These are phyloP conservation scores for Coemansia sp. DNA, from an alignment of 192 early-diverging fungal species.

Conservation along the genomic window DNA sequence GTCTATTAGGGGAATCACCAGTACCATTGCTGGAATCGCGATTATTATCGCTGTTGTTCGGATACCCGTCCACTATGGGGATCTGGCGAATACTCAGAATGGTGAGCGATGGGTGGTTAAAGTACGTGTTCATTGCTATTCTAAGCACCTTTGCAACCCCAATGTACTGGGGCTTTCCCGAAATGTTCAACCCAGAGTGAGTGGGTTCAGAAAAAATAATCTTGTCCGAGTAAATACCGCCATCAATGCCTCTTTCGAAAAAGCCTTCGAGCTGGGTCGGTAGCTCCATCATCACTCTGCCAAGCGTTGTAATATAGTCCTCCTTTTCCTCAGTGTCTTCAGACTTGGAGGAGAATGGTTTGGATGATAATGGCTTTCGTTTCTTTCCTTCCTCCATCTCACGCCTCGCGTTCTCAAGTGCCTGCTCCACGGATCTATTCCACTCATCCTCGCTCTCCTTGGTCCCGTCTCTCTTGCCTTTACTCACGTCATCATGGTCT, in stretches of 20 bases:
- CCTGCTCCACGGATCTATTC: slow-evolving; percentile 45
- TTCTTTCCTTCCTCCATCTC: slow-evolving; percentile 12
- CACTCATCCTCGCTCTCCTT: slow-evolving; percentile 17
- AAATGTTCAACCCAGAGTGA: slow-evolving; percentile 36
- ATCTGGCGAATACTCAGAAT: slow-evolving; percentile 31
- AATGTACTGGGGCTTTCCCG: slow-evolving; percentile 32
- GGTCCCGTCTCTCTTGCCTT: too few relatives aligned
- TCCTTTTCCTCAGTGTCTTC: background rate
- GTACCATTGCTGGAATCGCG: background rate
- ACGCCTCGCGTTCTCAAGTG: slow-evolving; percentile 40
- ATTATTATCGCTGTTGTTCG: background rate
- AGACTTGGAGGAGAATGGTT: background rate
- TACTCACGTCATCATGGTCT: too few relatives aligned
- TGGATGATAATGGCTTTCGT: background rate
- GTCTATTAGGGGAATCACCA: background rate
- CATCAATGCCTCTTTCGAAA: slow-evolving; percentile 25
- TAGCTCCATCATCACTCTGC: slow-evolving; percentile 44
- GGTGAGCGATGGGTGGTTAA: slow-evolving; percentile 19
- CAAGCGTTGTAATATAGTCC: slow-evolving; percentile 39
- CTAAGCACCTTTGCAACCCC: slow-evolving; percentile 33
- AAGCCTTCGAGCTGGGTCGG: slow-evolving; percentile 45
- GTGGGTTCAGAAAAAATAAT: slow-evolving; percentile 32
- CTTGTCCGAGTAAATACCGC: slow-evolving; percentile 19
- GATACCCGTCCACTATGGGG: background rate
- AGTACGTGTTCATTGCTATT: slow-evolving; percentile 42